Conservation (phyloP, 2,329 filamentous ascomycete species). For the Ampelomyces quisqualis region DNA sequence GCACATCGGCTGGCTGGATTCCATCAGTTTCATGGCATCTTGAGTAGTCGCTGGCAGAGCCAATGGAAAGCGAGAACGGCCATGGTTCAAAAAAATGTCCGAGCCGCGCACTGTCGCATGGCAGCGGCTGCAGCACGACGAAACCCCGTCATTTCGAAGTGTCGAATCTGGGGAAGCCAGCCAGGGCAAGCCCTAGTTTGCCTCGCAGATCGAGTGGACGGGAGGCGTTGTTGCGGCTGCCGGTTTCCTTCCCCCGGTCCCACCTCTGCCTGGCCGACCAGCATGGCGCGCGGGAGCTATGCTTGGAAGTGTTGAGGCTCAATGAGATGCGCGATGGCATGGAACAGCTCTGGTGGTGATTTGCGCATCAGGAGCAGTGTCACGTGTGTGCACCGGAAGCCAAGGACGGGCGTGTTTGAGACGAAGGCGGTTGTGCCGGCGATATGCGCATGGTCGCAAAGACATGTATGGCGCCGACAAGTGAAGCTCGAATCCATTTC, state of each 20-base stretch:
- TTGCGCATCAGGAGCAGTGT: too few species aligned
- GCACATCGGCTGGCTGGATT: constrained; percentile 29
- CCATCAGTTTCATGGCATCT: constrained; percentile 39
- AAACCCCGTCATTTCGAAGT: constrained; percentile 20
- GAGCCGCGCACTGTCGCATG: constrained; percentile 37
- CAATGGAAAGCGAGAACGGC: constrained; percentile 36
- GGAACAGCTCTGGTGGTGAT: constrained; percentile 13
- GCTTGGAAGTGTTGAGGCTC: constrained; percentile 41
- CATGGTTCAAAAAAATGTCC: constrained; percentile 38
- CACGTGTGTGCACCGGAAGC: too few species aligned
- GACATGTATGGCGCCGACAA: constrained; percentile 19
- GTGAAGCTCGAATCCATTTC: constrained; percentile 7
- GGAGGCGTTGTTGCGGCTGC: constrained; percentile 31
- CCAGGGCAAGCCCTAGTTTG: constrained; percentile 29
- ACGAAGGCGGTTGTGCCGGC: background rate
- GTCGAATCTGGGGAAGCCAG: constrained; percentile 32
- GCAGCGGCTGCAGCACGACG: constrained; percentile 40
- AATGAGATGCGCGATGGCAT: constrained; percentile 29
- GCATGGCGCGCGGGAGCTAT: constrained; percentile 44
- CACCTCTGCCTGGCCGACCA: constrained; percentile 33
- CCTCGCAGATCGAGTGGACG: constrained; percentile 31
- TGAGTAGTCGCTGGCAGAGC: constrained; percentile 42
- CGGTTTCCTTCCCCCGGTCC: constrained; percentile 36
- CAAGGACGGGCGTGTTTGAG: too few species aligned
- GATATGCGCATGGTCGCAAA: constrained; percentile 6